A percentile compares a stretch with the other conserved stretches of the same genome.
Conservation (phyloP, 495 filamentous ascomycete genomes). For the Amphirosellinia nigrospora region DNA sequence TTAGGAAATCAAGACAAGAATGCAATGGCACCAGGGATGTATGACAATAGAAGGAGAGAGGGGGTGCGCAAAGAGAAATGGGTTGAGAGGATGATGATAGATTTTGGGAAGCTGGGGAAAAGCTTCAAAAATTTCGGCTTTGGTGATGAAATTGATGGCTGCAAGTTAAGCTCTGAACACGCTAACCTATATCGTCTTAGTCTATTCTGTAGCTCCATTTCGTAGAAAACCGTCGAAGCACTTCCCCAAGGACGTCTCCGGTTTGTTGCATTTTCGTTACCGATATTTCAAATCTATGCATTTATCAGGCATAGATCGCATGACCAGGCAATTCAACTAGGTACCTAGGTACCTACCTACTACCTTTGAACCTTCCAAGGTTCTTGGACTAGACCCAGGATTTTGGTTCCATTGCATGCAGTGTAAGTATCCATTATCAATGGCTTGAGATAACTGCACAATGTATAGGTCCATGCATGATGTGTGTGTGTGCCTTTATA, state of each 20-base stretch:
- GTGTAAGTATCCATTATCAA: not conserved
- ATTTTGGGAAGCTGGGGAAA: conserved; percentile 32
- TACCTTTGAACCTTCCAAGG: no score
- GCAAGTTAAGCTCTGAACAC: conserved; percentile 30
- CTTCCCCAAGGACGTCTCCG: not conserved
- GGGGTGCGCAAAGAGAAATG: conserved; percentile 26
- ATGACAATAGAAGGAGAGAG: conserved; percentile 12
- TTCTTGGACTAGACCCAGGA: no score
- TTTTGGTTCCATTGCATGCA: not conserved
- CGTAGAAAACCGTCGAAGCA: conserved; percentile 42
- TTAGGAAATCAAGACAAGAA: conserved; percentile 27
- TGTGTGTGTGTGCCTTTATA: no score
- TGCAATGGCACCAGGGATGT: conserved; percentile 27
- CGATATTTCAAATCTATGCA: not conserved
- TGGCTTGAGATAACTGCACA: no score
- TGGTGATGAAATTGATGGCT: conserved; percentile 30
- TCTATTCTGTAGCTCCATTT: conserved; percentile 20
- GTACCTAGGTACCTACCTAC: no score
- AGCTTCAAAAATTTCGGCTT: conserved; percentile 45
- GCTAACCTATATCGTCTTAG: conserved; percentile 33
- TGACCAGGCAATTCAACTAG: no score
- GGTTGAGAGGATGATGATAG: conserved; percentile 20
- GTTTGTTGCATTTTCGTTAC: not conserved
- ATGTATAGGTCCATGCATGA: no score
- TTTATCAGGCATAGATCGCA: no score